Base-by-base conservation (phyloP, 495 filamentous ascomycete species). In the Aspergillus leporis region DNA sequence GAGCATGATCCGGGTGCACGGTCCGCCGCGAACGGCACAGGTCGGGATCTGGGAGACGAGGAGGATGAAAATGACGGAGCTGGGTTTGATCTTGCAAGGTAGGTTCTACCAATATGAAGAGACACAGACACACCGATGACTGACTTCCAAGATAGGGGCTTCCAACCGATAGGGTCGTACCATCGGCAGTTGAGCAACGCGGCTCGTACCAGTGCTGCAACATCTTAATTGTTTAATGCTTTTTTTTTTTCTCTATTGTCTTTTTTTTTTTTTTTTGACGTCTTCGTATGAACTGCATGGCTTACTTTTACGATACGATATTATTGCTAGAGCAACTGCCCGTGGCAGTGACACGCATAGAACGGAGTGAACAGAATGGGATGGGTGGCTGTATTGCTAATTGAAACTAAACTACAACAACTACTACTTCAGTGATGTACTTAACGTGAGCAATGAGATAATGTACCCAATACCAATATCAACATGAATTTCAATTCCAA, bases 111-210 rank as follows among this genome's bases (percentile, higher is more conserved):
- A 46, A 75, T 67, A 75, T 65, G n/a, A 30, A 40, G 57, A 55
- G 55, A n/a, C 51, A 89, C 53, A 1, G 10, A 34, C 16, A 16
- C 22, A 30, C 14, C 41, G 14, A 58, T 32, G 8, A 50, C 86
- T 67, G 87, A 86, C 2, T 90, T 90, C 72, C 84, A 87, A 7
- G 18, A 13, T 55, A 90, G 87, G 67, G 87, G 87, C 2, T 90
- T 90, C 71, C 85, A 87, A 71, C 83, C 82, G 51, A 90, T 90
- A 56, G 84, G 86, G 18, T 82, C 83, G 1, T 90, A 83, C 65
- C 87, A 90, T 69, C 77, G 77, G 41, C 79, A 80, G 56, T 57
- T 78, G 38, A 81, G 70, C 65, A 80, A 78, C 53, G 69, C 75
- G 31, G 76, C 76, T n/a, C 68, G 73, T 16, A 70, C 74, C 4